Evolutionary conservation across 305 asterid species (phyloP).

Genomic region (Solanum hybrid): DNA sequence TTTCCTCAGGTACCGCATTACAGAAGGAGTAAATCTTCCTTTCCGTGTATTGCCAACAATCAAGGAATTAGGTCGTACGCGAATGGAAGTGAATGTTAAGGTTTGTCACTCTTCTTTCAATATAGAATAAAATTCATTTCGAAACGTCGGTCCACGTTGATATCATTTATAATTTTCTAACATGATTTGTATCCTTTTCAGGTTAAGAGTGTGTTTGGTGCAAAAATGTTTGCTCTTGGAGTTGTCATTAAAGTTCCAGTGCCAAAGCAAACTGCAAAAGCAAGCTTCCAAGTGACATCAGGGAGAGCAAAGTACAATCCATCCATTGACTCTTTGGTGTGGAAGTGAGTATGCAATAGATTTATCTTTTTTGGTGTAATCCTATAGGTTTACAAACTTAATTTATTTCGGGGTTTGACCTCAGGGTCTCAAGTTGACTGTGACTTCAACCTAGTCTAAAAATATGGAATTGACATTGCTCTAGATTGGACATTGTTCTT

Average conservation of each 20-base stretch:
- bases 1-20: slow-evolving; percentile 74
- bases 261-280: slow-evolving; percentile 98
- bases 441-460: neutral
- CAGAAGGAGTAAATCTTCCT: slow-evolving; percentile 99
- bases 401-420: neutral
- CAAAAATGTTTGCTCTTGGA: slow-evolving; percentile 99
- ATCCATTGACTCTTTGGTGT: slow-evolving; percentile 86
- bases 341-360: slow-evolving; percentile 67
- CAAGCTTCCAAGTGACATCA: slow-evolving; percentile 97
- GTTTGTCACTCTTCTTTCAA: slow-evolving; percentile 28
- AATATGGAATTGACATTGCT: neutral
- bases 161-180: neutral
- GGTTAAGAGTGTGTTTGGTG: slow-evolving; percentile 99
- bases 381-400: neutral
- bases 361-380: neutral
- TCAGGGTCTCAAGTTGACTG: neutral
- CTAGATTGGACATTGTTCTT: neutral
- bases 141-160: neutral
- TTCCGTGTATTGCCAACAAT: slow-evolving; percentile 96
- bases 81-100: slow-evolving; percentile 99
- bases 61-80: slow-evolving; percentile 98
- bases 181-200: slow-evolving; percentile 11
- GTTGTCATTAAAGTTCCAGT: slow-evolving; percentile 96
- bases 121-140: neutral
- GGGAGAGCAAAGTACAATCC: slow-evolving; percentile 97